Percentiles rank a stretch among this genome's conserved stretches.
phyloP scores from a whole-genome alignment of 768 basidiomycete genomes.

The Boletus eberwhitei region DNA sequence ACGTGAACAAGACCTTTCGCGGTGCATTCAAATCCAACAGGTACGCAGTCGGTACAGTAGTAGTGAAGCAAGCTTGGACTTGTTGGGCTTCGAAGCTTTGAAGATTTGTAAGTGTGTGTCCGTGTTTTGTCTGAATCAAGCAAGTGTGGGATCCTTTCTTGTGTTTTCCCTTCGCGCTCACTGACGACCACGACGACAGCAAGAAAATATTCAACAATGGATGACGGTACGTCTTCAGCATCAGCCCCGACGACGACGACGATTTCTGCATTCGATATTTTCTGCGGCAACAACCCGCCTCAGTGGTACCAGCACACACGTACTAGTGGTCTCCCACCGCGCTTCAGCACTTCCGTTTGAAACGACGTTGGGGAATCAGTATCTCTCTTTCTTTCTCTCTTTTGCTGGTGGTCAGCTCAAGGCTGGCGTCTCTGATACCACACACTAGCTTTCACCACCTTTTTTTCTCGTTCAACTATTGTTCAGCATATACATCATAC shows the following conservation, averaged over 20 bases:
- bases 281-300: constrained; percentile 36
- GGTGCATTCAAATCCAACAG: neutral
- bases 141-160: neutral
- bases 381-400: constrained; percentile 7
- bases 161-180: constrained; percentile 1
- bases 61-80: too few relatives aligned
- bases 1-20: neutral
- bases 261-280: constrained; percentile 43
- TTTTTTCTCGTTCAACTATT: constrained; percentile 14
- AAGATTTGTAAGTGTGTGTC: constrained; percentile 17
- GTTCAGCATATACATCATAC: constrained; percentile 5
- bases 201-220: constrained; percentile 41
- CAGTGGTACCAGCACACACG: constrained; percentile 31
- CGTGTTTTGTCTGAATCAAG: constrained; percentile 19
- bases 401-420: constrained; percentile 33
- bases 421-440: constrained; percentile 28
- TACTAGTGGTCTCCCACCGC: constrained; percentile 30
- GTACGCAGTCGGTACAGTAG: too few relatives aligned
- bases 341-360: constrained; percentile 30
- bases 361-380: constrained; percentile 27
- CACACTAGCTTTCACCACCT: constrained; percentile 7
- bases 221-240: constrained; percentile 83
- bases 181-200: constrained; percentile 17
- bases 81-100: neutral
- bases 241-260: constrained; percentile 65